phyloP scores from a whole-genome alignment of 108 stramenopile genomes.

The Aurantiochytrium sp. region DNA sequence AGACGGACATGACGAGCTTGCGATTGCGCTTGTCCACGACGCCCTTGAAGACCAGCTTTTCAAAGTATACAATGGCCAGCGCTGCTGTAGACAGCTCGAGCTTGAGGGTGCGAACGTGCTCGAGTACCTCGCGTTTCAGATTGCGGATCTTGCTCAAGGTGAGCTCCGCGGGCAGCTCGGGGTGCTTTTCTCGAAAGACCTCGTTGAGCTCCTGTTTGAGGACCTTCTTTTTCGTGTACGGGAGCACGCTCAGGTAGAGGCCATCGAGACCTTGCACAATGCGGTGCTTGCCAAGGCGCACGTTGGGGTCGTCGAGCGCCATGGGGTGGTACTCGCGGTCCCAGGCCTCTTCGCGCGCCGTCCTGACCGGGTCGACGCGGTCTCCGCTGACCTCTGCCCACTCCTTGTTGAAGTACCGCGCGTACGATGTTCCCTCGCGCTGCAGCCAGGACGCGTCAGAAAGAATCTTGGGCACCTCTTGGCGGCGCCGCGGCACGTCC shows the following conservation, averaged over 20 bases:
- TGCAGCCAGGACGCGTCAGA: not conserved
- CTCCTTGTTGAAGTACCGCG: conserved; percentile 15
- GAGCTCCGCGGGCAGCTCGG: conserved; percentile 12
- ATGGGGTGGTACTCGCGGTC: not conserved
- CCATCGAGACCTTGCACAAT: conserved; percentile 18
- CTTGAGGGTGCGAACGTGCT: not conserved
- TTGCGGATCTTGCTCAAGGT: conserved; percentile 19
- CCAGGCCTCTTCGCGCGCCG: conserved; percentile 3
- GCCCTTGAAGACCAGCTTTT: conserved; percentile 29
- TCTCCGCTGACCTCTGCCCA: not conserved
- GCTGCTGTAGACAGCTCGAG: conserved; percentile 4
- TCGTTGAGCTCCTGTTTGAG: conserved; percentile 6
- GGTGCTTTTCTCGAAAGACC: conserved; percentile 13
- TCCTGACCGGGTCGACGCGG: not conserved
- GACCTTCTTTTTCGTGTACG: conserved; percentile 4
- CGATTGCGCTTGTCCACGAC: conserved; percentile 9
- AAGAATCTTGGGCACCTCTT: conserved; percentile 5
- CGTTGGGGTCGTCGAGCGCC: conserved; percentile 3
- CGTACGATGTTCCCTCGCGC: conserved; percentile 1
- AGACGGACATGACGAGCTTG: conserved; percentile 15
- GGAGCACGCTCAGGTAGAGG: not conserved
- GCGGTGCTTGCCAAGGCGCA: conserved; percentile 10
- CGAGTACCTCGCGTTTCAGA: conserved; percentile 5
- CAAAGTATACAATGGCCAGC: conserved; percentile 18
- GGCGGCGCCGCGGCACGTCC: not conserved